Evolutionary conservation across 1,284 basidiomycete species (phyloP).

Genomic region (Pyrrhoderma lamaoense): DNA sequence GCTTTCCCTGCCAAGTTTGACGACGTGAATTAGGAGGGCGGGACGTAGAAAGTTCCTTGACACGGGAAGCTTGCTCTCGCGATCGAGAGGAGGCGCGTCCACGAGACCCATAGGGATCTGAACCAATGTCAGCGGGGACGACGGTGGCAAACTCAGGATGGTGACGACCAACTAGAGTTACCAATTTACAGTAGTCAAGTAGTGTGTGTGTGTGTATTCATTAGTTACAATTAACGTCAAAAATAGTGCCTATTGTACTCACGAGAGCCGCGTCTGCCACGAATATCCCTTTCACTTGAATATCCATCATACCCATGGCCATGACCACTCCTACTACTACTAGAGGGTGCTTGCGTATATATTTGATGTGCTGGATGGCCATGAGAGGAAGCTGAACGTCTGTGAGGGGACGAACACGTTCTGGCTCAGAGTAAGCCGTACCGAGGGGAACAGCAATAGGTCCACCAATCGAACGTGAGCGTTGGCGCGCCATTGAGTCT

Average conservation of each 20-base stretch:
- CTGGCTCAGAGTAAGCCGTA: constrained; percentile 14
- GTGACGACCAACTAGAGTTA: constrained; percentile 4
- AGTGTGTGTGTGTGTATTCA: not conserved
- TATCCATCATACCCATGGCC: not conserved
- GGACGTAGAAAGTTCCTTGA: not conserved
- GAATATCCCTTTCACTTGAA: not conserved
- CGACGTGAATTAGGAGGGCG: constrained; percentile 11
- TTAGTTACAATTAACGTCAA: not conserved
- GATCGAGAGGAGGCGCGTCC: constrained; percentile 5
- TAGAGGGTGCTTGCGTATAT: not conserved
- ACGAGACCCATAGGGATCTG: not conserved
- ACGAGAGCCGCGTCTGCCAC: constrained; percentile 12
- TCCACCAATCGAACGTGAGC: constrained; percentile 7
- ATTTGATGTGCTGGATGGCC: not conserved
- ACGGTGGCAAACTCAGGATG: constrained; percentile 12
- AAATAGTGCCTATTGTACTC: not conserved
- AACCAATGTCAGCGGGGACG: constrained; percentile 15
- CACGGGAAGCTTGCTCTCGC: not conserved
- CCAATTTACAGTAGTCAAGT: not conserved
- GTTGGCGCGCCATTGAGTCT: constrained; percentile 3
- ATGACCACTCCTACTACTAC: not conserved
- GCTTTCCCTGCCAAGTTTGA: constrained; percentile 11
- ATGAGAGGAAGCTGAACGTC: constrained; percentile 5
- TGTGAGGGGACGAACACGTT: not conserved
- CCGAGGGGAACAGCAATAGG: constrained; percentile 12